A percentile compares a stretch with the other conserved stretches of the same genome.
phyloP scores from a whole-genome alignment of 106 monocot species.

The Cymbidium sinense region DNA sequence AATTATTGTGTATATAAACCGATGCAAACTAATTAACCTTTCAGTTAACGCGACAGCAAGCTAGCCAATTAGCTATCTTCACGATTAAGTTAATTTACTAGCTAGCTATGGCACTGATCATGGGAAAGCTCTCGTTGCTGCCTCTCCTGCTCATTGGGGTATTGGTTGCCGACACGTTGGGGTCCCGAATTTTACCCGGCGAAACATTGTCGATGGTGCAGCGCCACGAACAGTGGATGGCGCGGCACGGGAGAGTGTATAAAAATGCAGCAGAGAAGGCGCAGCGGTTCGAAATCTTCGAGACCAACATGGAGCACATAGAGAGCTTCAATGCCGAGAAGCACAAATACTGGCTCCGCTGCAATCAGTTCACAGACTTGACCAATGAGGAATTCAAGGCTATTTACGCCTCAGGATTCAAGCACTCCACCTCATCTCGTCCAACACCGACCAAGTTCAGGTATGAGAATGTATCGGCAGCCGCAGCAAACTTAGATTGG shows the following conservation, averaged over 20 bases:
- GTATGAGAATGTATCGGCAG: slow-evolving; percentile 31
- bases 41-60: too few relatives aligned
- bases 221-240: slow-evolving; percentile 10
- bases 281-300: slow-evolving; percentile 46
- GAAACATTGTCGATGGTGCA: neutral
- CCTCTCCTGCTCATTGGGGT: neutral
- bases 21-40: neutral
- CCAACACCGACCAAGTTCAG: slow-evolving; percentile 7
- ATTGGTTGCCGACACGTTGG: neutral
- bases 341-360: too few relatives aligned
- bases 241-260: neutral
- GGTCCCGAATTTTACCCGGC: neutral
- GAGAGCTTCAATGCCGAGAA: too few relatives aligned
- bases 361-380: too few relatives aligned
- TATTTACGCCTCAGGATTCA: slow-evolving; percentile 32
- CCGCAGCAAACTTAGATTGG: slow-evolving; percentile 61
- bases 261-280: slow-evolving; percentile 26
- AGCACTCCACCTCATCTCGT: slow-evolving; percentile 26
- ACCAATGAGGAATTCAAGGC: too few relatives aligned
- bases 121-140: neutral
- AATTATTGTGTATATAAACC: neutral
- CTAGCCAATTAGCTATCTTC: neutral
- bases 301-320: too few relatives aligned
- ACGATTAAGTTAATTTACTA: neutral
- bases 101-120: neutral